A percentile compares a stretch with the other conserved stretches of the same genome.
phyloP scores from a whole-genome alignment of 2,329 filamentous ascomycete genomes.

The Alternaria metachromatica region DNA sequence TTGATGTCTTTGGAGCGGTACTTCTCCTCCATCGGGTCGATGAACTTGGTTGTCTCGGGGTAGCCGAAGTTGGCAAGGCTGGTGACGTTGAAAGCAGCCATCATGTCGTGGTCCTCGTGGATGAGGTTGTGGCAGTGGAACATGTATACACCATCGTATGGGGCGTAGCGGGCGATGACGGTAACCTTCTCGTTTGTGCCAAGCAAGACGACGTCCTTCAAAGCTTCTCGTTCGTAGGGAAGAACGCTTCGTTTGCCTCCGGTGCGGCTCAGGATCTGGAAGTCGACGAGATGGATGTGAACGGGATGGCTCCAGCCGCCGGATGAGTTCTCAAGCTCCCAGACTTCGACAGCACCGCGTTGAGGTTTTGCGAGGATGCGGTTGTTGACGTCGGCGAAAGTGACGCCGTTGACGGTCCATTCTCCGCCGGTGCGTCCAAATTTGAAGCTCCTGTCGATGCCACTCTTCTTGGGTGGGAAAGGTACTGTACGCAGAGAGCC shows the following conservation, averaged over 20 bases:
- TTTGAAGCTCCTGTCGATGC: constrained; percentile 42
- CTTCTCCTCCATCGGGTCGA: constrained; percentile 42
- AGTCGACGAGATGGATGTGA: constrained; percentile 67
- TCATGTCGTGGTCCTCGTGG: constrained; percentile 56
- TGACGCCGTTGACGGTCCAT: constrained; percentile 51
- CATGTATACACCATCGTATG: constrained; percentile 59
- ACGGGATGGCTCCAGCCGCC: constrained; percentile 62
- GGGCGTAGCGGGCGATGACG: constrained; percentile 42
- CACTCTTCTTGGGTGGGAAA: constrained; percentile 40
- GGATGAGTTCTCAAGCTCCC: constrained; percentile 55
- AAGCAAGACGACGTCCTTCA: constrained; percentile 66
- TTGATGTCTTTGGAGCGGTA: constrained; percentile 35
- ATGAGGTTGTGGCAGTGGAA: constrained; percentile 57
- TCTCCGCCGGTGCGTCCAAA: constrained; percentile 37
- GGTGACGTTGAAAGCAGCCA: constrained; percentile 54
- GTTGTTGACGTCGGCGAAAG: constrained; percentile 44
- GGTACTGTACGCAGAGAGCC: constrained; percentile 37
- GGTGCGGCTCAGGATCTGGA: constrained; percentile 60
- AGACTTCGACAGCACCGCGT: constrained; percentile 46
- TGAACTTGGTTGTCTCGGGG: constrained; percentile 42
- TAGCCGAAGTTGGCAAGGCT: constrained; percentile 43
- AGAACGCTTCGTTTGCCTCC: constrained; percentile 53
- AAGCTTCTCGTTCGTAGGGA: constrained; percentile 61
- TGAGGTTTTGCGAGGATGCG: constrained; percentile 46
- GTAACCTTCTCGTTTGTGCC: constrained; percentile 54